Evolutionary conservation across 176 grass and related monocot species (phyloP).

Genomic region (Bonia amplexicaulis): DNA sequence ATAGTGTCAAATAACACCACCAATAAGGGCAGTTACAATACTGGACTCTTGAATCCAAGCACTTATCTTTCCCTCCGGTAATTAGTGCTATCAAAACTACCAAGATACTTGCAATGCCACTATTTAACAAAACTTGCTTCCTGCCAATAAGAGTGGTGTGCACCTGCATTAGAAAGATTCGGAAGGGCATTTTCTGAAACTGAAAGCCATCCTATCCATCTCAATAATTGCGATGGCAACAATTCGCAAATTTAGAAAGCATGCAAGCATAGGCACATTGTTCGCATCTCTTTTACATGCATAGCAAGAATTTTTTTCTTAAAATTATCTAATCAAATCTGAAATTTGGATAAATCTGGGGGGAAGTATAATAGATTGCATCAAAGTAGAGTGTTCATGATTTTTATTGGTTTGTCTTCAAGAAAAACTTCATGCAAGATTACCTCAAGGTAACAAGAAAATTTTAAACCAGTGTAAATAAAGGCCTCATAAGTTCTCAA

Average conservation of each 20-base stretch:
- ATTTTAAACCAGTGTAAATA: background rate
- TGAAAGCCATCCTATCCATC: constrained; percentile 14
- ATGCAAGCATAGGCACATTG: background rate
- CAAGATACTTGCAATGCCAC: constrained; percentile 73
- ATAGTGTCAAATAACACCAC: constrained; percentile 89
- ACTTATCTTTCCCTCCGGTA: constrained; percentile 63
- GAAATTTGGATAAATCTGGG: background rate
- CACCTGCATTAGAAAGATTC: constrained; percentile 55
- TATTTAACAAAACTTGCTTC: constrained; percentile 94
- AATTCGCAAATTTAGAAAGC: background rate
- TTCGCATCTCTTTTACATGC: background rate
- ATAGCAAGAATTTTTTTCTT: background rate
- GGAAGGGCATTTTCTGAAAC: constrained; percentile 39
- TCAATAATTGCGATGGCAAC: background rate
- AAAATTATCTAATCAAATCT: background rate
- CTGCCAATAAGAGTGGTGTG: constrained; percentile 59
- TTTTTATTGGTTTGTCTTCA: background rate
- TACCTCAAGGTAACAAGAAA: background rate
- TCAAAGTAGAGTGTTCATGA: background rate
- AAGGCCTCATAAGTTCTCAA: background rate
- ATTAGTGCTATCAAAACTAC: constrained; percentile 51
- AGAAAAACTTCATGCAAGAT: background rate
- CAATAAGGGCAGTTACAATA: constrained; percentile 79
- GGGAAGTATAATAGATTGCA: constrained; percentile 1
- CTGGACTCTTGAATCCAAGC: constrained; percentile 75